Evolutionary conservation across 169 alveolate species (phyloP), one percentile per base, ranked within the genome.

Genomic region (Plasmodium cynomolgi): DNA sequence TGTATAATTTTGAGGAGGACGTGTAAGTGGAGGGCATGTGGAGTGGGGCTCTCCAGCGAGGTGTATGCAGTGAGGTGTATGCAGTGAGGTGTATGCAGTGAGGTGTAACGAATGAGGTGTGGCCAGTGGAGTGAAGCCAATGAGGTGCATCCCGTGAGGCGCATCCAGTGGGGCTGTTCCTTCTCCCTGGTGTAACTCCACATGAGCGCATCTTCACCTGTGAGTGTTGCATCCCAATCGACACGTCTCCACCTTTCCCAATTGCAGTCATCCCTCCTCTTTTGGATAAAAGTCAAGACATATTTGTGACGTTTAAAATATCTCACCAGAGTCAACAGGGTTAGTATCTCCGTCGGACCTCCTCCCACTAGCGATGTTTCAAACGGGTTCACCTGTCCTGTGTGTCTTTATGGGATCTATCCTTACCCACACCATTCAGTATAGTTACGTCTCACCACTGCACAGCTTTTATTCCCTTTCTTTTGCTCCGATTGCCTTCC

Each of bases 241-340:
- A 6, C 23, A 39, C 17, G 17, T 84, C 54, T 41, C 23, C 62
- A 23, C 50, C 54, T 20, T 84, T 9, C 47, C 37, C 31, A 84
- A 73, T 20, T 33, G 23, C 44, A 85, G 93, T 75, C 68, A 85
- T 85, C 6, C 93, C 93, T 9, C 93, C 93, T 20, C 62, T 85
- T 20, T 44, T 85, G 31, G 93, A 85, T n/a, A 85, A 54, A 29
- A 47, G 93, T 4, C 93, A 85, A 85, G 93, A 85, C 20, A 85
- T 85, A 34, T 74, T 23, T 20, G 17, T 85, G 23, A 85, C 93
- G 37, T 85, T 85, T 85, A 74, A 47, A 75, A 85, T 85, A n/a
- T 75, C 93, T 0, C 62, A 85, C 62, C 84, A 85, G 47, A 85
- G 72, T 50, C 93, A 85, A 13, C 80, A 85, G 68, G 93, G 93